Conservation (phyloP, 2,329 filamentous ascomycete genomes). For the Myriosclerotinia curreyana region DNA sequence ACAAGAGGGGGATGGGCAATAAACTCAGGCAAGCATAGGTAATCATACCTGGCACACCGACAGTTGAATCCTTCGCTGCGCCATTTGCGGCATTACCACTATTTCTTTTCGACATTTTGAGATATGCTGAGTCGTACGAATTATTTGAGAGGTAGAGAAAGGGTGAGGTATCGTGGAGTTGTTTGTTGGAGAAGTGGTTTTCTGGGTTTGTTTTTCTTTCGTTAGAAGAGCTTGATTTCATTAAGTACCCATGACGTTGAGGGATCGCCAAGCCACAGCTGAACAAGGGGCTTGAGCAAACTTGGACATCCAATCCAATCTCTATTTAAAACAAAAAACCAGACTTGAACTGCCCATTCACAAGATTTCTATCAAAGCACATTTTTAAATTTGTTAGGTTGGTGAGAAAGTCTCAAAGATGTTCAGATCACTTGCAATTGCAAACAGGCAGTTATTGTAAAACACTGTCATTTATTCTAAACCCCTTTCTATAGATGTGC, state of each 20-base stretch:
- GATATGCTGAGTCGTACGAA: not conserved
- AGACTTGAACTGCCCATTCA: not conserved
- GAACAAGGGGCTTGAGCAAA: conserved; percentile 14
- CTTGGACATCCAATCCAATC: too few relatives aligned
- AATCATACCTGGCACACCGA: conserved; percentile 45
- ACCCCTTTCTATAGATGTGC: conserved; percentile 11
- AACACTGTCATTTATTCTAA: conserved; percentile 22
- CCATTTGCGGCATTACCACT: conserved; percentile 49
- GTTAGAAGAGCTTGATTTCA: conserved; percentile 21
- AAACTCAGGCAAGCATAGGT: not conserved
- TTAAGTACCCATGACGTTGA: conserved; percentile 21
- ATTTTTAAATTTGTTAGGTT: not conserved
- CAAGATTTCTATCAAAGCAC: not conserved
- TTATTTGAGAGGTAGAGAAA: not conserved
- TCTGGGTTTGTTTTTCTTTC: conserved; percentile 18
- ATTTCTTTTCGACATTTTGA: conserved; percentile 62
- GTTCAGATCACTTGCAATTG: not conserved
- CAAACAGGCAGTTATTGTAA: not conserved
- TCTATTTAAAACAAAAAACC: too few relatives aligned
- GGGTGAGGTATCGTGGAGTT: conserved; percentile 4
- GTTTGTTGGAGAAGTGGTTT: conserved; percentile 2
- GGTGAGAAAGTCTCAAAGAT: not conserved
- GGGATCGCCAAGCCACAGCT: conserved; percentile 16
- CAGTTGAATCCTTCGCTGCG: conserved; percentile 45
- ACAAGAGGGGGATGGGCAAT: conserved; percentile 15